Evolutionary conservation across 139 green algal genomes (phyloP), one percentile per base, ranked within the genome.

Genomic region (Micractinium conductrix): DNA sequence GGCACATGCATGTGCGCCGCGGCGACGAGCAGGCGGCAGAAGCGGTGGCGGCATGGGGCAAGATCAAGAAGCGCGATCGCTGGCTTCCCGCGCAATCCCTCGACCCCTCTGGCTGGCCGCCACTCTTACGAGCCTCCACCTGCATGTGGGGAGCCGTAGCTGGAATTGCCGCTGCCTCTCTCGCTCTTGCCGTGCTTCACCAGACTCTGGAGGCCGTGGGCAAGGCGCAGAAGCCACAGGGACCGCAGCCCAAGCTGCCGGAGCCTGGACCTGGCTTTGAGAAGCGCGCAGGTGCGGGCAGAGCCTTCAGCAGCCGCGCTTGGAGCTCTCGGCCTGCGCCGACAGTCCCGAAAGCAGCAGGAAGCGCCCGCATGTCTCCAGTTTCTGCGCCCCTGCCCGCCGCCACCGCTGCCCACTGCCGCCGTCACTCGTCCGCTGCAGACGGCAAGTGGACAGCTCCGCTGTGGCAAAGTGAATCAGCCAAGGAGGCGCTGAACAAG

Each of bases 101-200:
- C n/a, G n/a, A n/a, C n/a, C n/a, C n/a, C n/a, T n/a, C n/a, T n/a
- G n/a, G n/a, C n/a, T n/a, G n/a, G n/a, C n/a, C n/a, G n/a, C n/a
- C n/a, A n/a, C n/a, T n/a, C n/a, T n/a, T n/a, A n/a, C n/a, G n/a
- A n/a, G n/a, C n/a, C n/a, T n/a, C n/a, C n/a, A n/a, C n/a, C n/a
- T n/a, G n/a, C n/a, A n/a, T 89, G 89, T 92, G 88, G 88, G 88
- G 89, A 7, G 87, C 81, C 7, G 50, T 91, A 12, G 78, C 70
- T 24, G 76, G 80, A 43, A 87, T 92, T 42, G 40, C 82, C 2
- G 89, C 72, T 45, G 83, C 88, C 43, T 81, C 67, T 43, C 26
- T 91, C 1, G 83, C 69, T 9, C 53, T 92, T n/a, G 90, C 89
- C 7, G 45, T 92, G 21, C 48, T 85, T 2, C 75, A 92, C 24